Base-by-base conservation (phyloP, 768 basidiomycete species). In the Boletus huronensis region DNA sequence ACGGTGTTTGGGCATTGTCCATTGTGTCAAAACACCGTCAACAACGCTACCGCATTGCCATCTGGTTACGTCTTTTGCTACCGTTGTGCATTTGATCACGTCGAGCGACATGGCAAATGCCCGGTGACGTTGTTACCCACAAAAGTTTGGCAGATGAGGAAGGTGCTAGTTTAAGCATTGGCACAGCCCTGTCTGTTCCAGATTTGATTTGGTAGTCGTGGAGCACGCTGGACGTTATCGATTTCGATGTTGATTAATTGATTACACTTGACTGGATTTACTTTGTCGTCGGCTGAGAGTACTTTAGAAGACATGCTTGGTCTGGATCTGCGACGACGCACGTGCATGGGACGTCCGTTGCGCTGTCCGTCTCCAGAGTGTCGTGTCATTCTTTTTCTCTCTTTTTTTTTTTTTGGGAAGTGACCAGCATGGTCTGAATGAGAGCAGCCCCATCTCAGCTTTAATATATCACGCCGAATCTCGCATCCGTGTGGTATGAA, bases 61-160 rank as follows among this genome's bases (percentile, higher is more conserved):
- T 92, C 90, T 40, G 94, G 94, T 49, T 98, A 95, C 76, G 91
- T 96, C 19, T 95, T 92, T 63, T 97, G 94, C 71, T 98, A 94
- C 69, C 83, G 88, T 34, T 97, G 95, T 74, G 89, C 88, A 52
- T 85, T 88, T 75, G 85, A 88, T 56, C 82, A 91, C 61, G 84
- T 95, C 34, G 84, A 89, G 71, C 82, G 82, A 66, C 75, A 85
- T 54, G 84, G 85, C 38, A 81, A 75, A 70, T 98, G 94, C 75
- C 94, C 94, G 55, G 84, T 98, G 61, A 96, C 94, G 52, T 79
- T 94, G 46, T 70, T 90, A 50, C 85, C 85, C 3, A 78, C 85
- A 21, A 79, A 79, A 54, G 80, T 81, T 57, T 93, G 91, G 84
- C 88, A 94, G 69, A 70, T 97, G 71, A 77, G 93, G 67, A 93